These are phyloP conservation scores for Lachnellula suecica DNA, from an alignment of 2,329 filamentous ascomycete species.

Conservation along the genomic window DNA sequence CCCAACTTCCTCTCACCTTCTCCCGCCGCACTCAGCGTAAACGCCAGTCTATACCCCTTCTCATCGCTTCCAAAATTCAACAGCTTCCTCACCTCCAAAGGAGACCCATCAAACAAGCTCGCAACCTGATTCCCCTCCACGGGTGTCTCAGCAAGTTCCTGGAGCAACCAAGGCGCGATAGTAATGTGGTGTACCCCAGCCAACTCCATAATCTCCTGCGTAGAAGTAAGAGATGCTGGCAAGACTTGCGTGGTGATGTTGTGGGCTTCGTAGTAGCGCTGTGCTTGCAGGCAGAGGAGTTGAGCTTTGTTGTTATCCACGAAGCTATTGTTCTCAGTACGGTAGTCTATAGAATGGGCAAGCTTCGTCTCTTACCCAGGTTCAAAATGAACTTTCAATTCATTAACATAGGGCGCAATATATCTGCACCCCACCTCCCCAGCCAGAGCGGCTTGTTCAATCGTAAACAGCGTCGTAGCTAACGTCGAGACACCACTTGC, in stretches of 20 bases:
- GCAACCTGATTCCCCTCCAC: conserved; percentile 6
- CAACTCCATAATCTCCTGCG: conserved; percentile 56
- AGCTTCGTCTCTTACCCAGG: conserved; percentile 35
- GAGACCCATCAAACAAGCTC: conserved; percentile 21
- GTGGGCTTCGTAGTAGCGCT: conserved; percentile 49
- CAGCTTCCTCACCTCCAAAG: neutral
- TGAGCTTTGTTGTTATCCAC: conserved; percentile 44
- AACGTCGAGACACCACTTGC: conserved; percentile 54
- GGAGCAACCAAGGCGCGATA: conserved; percentile 52
- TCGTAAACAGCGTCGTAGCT: conserved; percentile 62
- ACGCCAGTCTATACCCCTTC: conserved; percentile 48
- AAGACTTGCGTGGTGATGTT: conserved; percentile 49
- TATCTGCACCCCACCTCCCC: conserved; percentile 58
- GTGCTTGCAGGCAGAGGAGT: conserved; percentile 43
- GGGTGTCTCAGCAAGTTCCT: conserved; percentile 12
- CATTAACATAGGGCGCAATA: conserved; percentile 66
- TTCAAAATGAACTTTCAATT: conserved; percentile 62
- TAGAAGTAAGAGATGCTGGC: conserved; percentile 55
- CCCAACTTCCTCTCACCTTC: conserved; percentile 49
- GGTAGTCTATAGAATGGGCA: neutral
- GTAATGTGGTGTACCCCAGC: conserved; percentile 60
- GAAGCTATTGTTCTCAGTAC: conserved; percentile 36
- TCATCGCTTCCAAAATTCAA: conserved; percentile 39
- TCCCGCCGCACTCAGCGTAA: conserved; percentile 42
- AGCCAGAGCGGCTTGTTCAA: conserved; percentile 59